A percentile compares a stretch with the other conserved stretches of the same genome.
These are phyloP conservation scores for Tripidium arundinaceum DNA, from an alignment of 202 grass and related monocot species.

Conservation along the genomic window DNA sequence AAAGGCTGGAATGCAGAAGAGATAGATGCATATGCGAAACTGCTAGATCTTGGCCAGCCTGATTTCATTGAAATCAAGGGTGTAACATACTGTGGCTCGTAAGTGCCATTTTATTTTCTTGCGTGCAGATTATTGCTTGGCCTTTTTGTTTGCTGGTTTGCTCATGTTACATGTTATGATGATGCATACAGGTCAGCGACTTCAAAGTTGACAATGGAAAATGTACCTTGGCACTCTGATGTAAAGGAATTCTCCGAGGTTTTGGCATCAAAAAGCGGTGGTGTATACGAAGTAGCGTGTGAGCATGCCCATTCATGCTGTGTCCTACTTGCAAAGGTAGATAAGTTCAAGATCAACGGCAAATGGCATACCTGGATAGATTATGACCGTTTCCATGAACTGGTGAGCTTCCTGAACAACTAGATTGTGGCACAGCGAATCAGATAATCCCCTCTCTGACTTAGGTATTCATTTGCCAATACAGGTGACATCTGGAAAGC, in stretches of 20 bases:
- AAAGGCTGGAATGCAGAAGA: conserved; percentile 98
- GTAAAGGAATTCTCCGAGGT: conserved; percentile 88
- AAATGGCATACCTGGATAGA: conserved; percentile 97
- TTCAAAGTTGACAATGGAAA: conserved; percentile 98
- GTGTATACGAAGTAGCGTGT: conserved; percentile 80
- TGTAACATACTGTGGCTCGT: conserved; percentile 98
- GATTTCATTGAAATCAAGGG: conserved; percentile 99
- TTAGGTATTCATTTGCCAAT: conserved; percentile 31
- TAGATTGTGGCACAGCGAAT: background rate
- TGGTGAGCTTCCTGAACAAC: conserved; percentile 53
- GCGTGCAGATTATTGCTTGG: background rate
- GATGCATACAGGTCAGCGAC: conserved; percentile 63
- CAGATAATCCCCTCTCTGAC: background rate
- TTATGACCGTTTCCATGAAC: conserved; percentile 81
- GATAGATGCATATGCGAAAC: conserved; percentile 78
- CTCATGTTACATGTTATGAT: background rate
- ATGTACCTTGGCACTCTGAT: conserved; percentile 96
- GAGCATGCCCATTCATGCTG: conserved; percentile 97
- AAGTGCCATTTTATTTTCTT: conserved; percentile 31
- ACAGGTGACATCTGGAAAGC: conserved; percentile 72
- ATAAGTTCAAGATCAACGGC: conserved; percentile 87
- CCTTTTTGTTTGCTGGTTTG: conserved; percentile 3
- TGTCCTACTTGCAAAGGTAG: conserved; percentile 75
- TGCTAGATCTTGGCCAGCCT: conserved; percentile 70
- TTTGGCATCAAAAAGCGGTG: conserved; percentile 71